phyloP scores from a whole-genome alignment of 208 protist species.

The Dictyostelium gargantuum region DNA sequence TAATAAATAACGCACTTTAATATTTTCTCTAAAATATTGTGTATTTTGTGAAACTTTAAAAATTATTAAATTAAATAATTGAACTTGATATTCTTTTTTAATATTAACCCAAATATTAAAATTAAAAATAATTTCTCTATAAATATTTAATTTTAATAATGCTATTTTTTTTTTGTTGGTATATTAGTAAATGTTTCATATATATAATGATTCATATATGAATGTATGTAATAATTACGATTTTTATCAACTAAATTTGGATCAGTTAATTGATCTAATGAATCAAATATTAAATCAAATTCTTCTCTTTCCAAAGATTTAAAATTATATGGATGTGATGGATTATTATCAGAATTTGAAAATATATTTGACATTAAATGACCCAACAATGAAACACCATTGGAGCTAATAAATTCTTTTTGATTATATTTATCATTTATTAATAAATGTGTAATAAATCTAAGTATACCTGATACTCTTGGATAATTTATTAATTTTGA shows the following conservation, averaged over 20 bases:
- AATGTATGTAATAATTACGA: not conserved
- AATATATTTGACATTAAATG: not conserved
- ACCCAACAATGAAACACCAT: not conserved
- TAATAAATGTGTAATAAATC: slow-evolving; percentile 22
- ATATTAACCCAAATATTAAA: slow-evolving; percentile 50
- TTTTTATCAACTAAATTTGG: not conserved
- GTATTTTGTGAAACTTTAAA: not conserved
- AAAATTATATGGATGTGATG: not conserved
- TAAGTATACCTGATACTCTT: not conserved
- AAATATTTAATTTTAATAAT: slow-evolving; percentile 20
- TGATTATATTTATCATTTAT: slow-evolving; percentile 7
- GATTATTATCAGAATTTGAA: not conserved
- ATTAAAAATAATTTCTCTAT: slow-evolving; percentile 42
- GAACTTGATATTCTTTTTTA: slow-evolving; percentile 26
- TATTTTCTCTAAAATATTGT: slow-evolving; percentile 31
- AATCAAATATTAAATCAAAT: not conserved
- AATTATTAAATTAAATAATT: slow-evolving; percentile 6
- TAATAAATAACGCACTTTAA: slow-evolving; percentile 13
- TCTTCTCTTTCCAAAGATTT: not conserved
- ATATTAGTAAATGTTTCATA: too few relatives aligned
- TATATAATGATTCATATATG: too few relatives aligned
- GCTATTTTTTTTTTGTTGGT: too few relatives aligned
- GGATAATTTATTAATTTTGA: not conserved
- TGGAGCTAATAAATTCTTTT: slow-evolving; percentile 11
- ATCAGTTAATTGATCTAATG: slow-evolving; percentile 26